These are phyloP conservation scores for Fusarium longipes DNA, from an alignment of 2,329 filamentous ascomycete genomes.

Conservation along the genomic window DNA sequence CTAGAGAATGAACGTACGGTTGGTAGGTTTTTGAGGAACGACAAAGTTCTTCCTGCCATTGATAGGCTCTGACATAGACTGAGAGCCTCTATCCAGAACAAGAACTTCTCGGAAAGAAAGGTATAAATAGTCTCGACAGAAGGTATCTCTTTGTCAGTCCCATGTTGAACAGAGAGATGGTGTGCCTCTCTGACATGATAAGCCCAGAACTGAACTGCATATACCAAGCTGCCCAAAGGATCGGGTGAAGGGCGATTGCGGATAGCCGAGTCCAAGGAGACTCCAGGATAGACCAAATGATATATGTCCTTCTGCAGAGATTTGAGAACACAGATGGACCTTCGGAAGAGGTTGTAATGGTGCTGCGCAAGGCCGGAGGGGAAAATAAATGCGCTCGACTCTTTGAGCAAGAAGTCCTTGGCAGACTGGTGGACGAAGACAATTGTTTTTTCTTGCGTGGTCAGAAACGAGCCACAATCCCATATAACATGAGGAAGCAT, in stretches of 20 bases:
- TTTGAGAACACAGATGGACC: neutral
- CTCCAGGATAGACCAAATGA: neutral
- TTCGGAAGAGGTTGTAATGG: neutral
- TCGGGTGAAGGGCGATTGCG: fast-evolving
- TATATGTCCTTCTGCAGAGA: neutral
- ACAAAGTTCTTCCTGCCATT: neutral
- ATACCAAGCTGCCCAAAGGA: fast-evolving
- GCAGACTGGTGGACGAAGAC: neutral
- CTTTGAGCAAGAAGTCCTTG: neutral
- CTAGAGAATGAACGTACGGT: neutral
- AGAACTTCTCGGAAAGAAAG: neutral
- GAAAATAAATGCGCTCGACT: fast-evolving
- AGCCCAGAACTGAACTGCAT: neutral
- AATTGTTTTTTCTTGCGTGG: neutral
- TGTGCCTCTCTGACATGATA: neutral
- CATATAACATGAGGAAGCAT: fast-evolving
- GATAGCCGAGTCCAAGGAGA: fast-evolving
- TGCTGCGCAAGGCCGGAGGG: fast-evolving
- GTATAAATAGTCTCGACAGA: fast-evolving
- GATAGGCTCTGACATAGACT: neutral
- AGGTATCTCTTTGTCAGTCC: fast-evolving
- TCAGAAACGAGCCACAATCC: neutral
- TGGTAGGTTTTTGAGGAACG: fast-evolving
- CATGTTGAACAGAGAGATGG: fast-evolving
- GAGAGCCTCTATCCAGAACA: neutral